Conservation (phyloP, 2,329 filamentous ascomycete genomes). For the Coniochaeta ligniaria region DNA sequence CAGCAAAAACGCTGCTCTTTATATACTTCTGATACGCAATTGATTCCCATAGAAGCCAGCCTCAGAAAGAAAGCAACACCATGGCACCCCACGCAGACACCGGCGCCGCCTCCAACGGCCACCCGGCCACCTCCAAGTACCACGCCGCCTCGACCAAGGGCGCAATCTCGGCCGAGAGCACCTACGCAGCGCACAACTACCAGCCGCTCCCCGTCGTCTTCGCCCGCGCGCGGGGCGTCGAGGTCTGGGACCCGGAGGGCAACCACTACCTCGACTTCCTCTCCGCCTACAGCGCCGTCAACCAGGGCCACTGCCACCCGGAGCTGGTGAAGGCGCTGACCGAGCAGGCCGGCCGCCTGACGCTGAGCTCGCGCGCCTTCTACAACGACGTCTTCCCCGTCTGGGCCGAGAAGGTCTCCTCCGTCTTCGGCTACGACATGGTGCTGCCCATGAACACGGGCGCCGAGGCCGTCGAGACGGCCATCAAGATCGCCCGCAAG, state of each 20-base stretch:
- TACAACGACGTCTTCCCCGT: conserved; percentile 97
- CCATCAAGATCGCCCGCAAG: conserved; percentile 91
- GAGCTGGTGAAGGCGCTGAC: conserved; percentile 85
- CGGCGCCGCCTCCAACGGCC: conserved; percentile 28
- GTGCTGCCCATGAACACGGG: conserved; percentile 97
- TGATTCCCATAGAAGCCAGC: neutral
- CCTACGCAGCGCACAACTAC: conserved; percentile 96
- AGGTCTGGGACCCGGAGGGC: conserved; percentile 96
- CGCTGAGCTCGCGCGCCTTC: conserved; percentile 89
- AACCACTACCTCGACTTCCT: conserved; percentile 96
- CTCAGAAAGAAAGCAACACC: conserved; percentile 8
- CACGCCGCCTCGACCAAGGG: conserved; percentile 72
- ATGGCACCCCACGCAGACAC: conserved; percentile 53
- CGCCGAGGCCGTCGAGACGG: conserved; percentile 92
- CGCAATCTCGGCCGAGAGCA: conserved; percentile 74
- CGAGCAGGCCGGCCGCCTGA: conserved; percentile 83
- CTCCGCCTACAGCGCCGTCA: conserved; percentile 95
- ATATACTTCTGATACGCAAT: conserved; percentile 1
- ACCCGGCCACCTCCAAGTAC: conserved; percentile 34
- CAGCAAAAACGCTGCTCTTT: neutral
- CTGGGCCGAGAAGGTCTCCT: conserved; percentile 87
- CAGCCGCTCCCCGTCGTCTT: conserved; percentile 95
- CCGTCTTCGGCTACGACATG: conserved; percentile 94
- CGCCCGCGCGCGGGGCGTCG: conserved; percentile 72
- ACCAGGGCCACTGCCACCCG: conserved; percentile 96